phyloP scores from a whole-genome alignment of 2,329 filamentous ascomycete genomes.

The Colletotrichum sp. region DNA sequence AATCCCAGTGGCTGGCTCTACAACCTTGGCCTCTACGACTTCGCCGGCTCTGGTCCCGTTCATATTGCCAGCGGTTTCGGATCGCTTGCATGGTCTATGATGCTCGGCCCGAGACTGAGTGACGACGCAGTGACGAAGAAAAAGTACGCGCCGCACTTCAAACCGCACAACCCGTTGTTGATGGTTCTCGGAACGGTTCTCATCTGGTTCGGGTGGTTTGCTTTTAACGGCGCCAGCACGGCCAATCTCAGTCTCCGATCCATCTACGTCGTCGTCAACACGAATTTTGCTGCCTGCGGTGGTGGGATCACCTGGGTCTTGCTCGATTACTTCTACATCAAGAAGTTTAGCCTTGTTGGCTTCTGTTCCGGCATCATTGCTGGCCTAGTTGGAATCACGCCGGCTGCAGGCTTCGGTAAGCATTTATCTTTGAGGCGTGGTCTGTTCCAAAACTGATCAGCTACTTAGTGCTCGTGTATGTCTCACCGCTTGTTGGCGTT shows the following conservation, averaged over 20 bases:
- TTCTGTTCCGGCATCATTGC: constrained; percentile 92
- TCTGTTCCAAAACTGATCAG: too few species aligned
- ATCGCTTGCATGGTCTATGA: constrained; percentile 68
- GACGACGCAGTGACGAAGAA: constrained; percentile 51
- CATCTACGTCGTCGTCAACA: constrained; percentile 63
- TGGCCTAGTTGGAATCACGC: constrained; percentile 86
- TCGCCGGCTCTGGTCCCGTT: constrained; percentile 67
- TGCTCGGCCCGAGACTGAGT: constrained; percentile 63
- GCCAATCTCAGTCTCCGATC: constrained; percentile 57
- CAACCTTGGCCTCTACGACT: constrained; percentile 64
- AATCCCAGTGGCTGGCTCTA: constrained; percentile 70
- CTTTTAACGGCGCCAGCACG: constrained; percentile 54
- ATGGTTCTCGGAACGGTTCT: constrained; percentile 69
- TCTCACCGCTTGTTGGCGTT: constrained; percentile 55
- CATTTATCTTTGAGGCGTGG: fast-evolving
- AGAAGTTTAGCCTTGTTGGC: constrained; percentile 56
- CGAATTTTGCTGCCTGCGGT: constrained; percentile 61
- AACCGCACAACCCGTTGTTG: constrained; percentile 67
- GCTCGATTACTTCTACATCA: constrained; percentile 54
- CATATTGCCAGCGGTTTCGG: constrained; percentile 68
- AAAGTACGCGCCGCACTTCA: constrained; percentile 36
- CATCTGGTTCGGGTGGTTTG: constrained; percentile 69
- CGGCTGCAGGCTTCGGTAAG: constrained; percentile 69
- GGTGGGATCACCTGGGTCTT: constrained; percentile 59
- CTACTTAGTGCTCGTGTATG: constrained; percentile 49